Conservation (phyloP, 2,329 filamentous ascomycete genomes). For the Fusarium nelsonii region DNA sequence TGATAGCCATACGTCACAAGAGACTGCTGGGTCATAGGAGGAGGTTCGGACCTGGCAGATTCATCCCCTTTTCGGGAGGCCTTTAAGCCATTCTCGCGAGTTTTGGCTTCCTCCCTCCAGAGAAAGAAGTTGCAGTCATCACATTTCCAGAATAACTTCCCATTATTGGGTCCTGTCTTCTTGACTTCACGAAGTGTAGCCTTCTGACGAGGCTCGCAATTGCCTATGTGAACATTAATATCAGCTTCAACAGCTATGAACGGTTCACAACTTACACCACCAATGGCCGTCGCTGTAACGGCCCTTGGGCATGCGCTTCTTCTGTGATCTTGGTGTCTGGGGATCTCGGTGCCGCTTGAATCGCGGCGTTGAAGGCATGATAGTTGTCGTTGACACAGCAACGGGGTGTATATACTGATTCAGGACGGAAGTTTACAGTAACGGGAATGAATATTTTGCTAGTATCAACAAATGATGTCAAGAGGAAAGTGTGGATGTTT, state of each 20-base stretch:
- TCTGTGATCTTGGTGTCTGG: constrained; percentile 46
- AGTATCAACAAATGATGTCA: not conserved
- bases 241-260: too few relatives aligned
- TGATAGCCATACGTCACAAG: constrained; percentile 50
- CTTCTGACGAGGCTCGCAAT: constrained; percentile 57
- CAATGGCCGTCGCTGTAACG: constrained; percentile 52
- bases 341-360: constrained; percentile 28
- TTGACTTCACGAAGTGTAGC: constrained; percentile 55
- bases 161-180: constrained; percentile 56
- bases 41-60: constrained; percentile 45
- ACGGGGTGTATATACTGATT: not conserved
- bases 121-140: constrained; percentile 60
- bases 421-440: not conserved
- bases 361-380: constrained; percentile 37
- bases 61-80: constrained; percentile 17
- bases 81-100: constrained; percentile 47
- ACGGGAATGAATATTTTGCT: not conserved
- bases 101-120: constrained; percentile 57
- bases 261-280: constrained; percentile 52
- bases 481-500: constrained; percentile 3
- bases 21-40: constrained; percentile 48
- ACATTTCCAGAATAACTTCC: constrained; percentile 60
- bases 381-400: constrained; percentile 9
- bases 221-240: constrained; percentile 49
- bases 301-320: constrained; percentile 51